A percentile compares a stretch with the other conserved stretches of the same genome.
phyloP scores from a whole-genome alignment of 306 rosid genomes.

The Quercus agrifolia region DNA sequence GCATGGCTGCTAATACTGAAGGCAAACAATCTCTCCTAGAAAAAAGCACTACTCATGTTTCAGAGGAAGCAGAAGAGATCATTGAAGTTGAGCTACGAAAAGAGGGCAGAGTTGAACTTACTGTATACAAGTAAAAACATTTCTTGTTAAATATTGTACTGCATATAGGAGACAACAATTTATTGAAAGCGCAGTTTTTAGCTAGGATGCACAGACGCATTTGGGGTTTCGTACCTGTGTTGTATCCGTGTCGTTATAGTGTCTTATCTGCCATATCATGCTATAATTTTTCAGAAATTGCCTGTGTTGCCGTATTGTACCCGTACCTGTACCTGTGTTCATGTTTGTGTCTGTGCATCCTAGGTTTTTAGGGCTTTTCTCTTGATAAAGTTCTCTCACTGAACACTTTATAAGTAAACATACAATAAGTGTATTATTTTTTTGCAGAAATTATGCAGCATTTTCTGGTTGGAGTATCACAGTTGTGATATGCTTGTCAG shows the following conservation, averaged over 20 bases:
- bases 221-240: no score
- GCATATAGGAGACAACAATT: not conserved
- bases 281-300: no score
- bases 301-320: no score
- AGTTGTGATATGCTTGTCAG: conserved; percentile 65
- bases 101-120: conserved; percentile 81
- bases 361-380: not conserved
- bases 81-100: conserved; percentile 76
- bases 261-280: no score
- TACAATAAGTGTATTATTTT: conserved; percentile 8
- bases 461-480: conserved; percentile 74
- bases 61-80: conserved; percentile 45
- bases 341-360: no score
- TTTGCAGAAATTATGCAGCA: conserved; percentile 73
- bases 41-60: conserved; percentile 20
- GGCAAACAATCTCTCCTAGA: conserved; percentile 34
- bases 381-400: conserved; percentile 8
- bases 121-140: conserved; percentile 57
- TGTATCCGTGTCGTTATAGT: no score
- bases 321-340: no score
- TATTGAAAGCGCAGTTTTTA: not conserved
- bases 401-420: not conserved
- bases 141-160: not conserved
- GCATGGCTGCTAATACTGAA: conserved; percentile 30
- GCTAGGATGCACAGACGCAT: no score